Evolutionary conservation across 352 stramenopile species (phyloP).

Genomic region (Stramenopiles sp.): DNA sequence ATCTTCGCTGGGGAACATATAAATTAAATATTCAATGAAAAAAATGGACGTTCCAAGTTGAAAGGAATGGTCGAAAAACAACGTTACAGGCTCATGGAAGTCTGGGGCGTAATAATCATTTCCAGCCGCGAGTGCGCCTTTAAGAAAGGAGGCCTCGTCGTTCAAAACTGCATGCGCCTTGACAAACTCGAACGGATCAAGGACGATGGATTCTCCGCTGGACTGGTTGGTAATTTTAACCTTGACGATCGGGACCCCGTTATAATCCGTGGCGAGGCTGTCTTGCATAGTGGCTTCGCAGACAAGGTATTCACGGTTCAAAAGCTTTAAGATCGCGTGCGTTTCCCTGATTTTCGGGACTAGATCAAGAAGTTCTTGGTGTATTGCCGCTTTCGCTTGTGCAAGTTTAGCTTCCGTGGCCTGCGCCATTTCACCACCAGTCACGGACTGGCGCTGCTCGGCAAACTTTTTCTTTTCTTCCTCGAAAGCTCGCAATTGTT

Average conservation of each 20-base stretch:
- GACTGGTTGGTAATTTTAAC: slow-evolving; percentile 64
- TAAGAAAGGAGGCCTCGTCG: slow-evolving; percentile 61
- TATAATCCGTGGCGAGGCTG: slow-evolving; percentile 26
- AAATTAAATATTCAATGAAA: slow-evolving; percentile 73
- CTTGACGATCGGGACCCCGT: slow-evolving; percentile 53
- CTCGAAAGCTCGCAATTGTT: slow-evolving; percentile 56
- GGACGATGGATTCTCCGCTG: slow-evolving; percentile 64
- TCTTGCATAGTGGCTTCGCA: slow-evolving; percentile 71
- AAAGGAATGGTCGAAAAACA: slow-evolving; percentile 77
- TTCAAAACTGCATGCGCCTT: slow-evolving; percentile 55
- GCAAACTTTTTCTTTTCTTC: slow-evolving; percentile 63
- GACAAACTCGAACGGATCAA: slow-evolving; percentile 76
- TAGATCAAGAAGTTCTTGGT: slow-evolving; percentile 70
- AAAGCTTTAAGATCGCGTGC: slow-evolving; percentile 61
- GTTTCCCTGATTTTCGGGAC: slow-evolving; percentile 71
- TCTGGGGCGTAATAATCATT: slow-evolving; percentile 57
- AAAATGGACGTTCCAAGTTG: slow-evolving; percentile 62
- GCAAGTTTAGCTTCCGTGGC: slow-evolving; percentile 16
- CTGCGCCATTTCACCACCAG: not conserved
- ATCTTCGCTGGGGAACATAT: slow-evolving; percentile 67
- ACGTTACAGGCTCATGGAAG: slow-evolving; percentile 59
- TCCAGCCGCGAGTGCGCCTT: slow-evolving; percentile 62
- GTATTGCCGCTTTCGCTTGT: slow-evolving; percentile 25
- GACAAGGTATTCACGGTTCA: slow-evolving; percentile 66
- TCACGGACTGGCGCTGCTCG: slow-evolving; percentile 37